Base-by-base conservation (phyloP, 768 basidiomycete species). In the Lactifluus echinatus region DNA sequence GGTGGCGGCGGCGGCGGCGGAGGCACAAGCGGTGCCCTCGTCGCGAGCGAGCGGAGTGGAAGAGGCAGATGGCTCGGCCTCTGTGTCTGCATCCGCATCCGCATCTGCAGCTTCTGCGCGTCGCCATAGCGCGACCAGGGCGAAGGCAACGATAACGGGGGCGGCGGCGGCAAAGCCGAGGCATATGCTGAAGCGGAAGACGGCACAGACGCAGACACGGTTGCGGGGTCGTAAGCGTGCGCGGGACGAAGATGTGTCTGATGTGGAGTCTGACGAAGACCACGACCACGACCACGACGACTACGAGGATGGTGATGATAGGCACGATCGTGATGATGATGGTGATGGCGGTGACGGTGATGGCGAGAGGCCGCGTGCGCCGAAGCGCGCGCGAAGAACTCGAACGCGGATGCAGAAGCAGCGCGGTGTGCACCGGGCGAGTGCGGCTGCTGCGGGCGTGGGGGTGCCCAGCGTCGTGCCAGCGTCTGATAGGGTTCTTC, bases 401-500 rank as follows among this genome's bases (percentile, higher is more conserved):
- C 45, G 37, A 2, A 28, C 53, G 65, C 61, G n/a, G 60, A 57
- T 24, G 55, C 56, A 37, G 61, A 56, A 31, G 3, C 29, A 31
- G 66, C 66, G 46, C 67, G 64, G 65, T 75, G n/a, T n/a, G n/a
- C n/a, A n/a, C n/a, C n/a, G n/a, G n/a, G n/a, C n/a, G n/a, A n/a
- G n/a, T n/a, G n/a, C n/a, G n/a, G n/a, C n/a, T n/a, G n/a, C n/a
- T 65, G 33, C 68, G 75, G 7, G 21, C n/a, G 5, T 19, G 28
- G 48, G 37, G 29, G 36, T 11, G 3, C n/a, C n/a, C n/a, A 26
- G 26, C 28, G 39, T 21, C 17, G 52, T n/a, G 12, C 60, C 62
- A 19, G 39, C 49, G 24, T 62, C 62, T 10, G 62, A 58, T 48
- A 36, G 62, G 23, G 57, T 60, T 12, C 59, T 63, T 21, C 61